phyloP scores from a whole-genome alignment of 768 basidiomycete species.

The Leccinellum rugosiceps region DNA sequence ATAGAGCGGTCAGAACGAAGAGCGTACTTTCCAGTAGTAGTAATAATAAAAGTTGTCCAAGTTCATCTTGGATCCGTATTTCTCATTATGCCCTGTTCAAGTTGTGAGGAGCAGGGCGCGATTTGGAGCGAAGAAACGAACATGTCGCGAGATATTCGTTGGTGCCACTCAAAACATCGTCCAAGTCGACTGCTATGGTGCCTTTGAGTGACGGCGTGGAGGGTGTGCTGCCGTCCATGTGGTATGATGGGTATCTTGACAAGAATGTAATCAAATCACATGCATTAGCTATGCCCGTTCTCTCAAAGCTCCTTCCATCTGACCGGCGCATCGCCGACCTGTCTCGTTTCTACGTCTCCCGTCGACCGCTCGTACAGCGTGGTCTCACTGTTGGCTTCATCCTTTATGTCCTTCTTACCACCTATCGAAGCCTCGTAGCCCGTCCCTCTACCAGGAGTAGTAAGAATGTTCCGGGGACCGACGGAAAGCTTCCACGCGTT shows the following conservation, averaged over 20 bases:
- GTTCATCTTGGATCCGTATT: constrained; percentile 52
- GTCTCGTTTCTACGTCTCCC: constrained; percentile 50
- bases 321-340: constrained; percentile 43
- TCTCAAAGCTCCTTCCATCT: constrained; percentile 27
- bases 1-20: neutral
- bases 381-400: constrained; percentile 67
- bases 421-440: constrained; percentile 56
- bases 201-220: constrained; percentile 28
- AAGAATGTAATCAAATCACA: constrained; percentile 9
- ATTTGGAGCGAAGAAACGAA: constrained; percentile 20
- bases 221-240: neutral
- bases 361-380: constrained; percentile 73
- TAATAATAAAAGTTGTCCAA: constrained; percentile 65
- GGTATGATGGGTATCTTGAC: neutral
- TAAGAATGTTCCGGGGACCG: constrained; percentile 14
- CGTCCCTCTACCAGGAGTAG: constrained; percentile 31
- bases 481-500: constrained; percentile 54
- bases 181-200: constrained; percentile 62
- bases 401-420: constrained; percentile 62
- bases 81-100: constrained; percentile 61
- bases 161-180: constrained; percentile 67
- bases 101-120: neutral
- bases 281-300: constrained; percentile 25
- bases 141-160: constrained; percentile 56
- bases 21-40: constrained; percentile 69